These are phyloP conservation scores for Phytophthora constricta DNA, from an alignment of 352 stramenopile species.

Conservation along the genomic window DNA sequence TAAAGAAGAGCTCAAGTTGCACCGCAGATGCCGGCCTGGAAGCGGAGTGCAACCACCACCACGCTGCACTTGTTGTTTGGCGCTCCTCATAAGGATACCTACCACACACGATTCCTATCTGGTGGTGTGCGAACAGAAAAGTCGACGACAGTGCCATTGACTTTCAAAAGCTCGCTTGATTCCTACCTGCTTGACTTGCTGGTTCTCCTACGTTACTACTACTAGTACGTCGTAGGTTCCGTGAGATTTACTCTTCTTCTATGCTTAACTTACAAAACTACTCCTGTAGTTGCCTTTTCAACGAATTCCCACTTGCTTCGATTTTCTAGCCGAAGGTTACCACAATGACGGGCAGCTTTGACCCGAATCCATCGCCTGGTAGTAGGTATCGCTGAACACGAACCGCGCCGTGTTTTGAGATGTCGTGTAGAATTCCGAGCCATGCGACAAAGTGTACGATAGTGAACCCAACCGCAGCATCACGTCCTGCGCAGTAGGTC, in stretches of 20 bases:
- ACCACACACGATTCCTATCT: no score
- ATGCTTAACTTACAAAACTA: not conserved
- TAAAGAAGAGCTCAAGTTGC: no score
- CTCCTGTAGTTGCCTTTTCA: not conserved
- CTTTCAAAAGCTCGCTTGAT: no score
- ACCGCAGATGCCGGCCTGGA: no score
- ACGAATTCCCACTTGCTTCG: conserved; percentile 8
- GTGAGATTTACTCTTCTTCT: not conserved
- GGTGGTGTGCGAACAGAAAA: no score
- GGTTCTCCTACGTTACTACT: no score
- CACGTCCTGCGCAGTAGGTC: conserved; percentile 66
- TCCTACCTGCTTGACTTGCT: no score
- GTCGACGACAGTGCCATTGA: no score
- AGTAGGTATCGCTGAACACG: conserved; percentile 78
- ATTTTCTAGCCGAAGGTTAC: conserved; percentile 27
- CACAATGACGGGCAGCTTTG: conserved; percentile 48
- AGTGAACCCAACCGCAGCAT: conserved; percentile 72
- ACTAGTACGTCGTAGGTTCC: not conserved
- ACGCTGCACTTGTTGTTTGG: no score
- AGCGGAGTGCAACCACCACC: no score
- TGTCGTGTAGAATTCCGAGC: conserved; percentile 36
- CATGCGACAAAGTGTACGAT: conserved; percentile 58
- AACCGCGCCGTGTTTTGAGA: conserved; percentile 50
- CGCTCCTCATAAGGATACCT: no score
- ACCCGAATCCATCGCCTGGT: conserved; percentile 71